phyloP scores from a whole-genome alignment of 2,329 filamentous ascomycete species.

The Esteya vermicola region DNA sequence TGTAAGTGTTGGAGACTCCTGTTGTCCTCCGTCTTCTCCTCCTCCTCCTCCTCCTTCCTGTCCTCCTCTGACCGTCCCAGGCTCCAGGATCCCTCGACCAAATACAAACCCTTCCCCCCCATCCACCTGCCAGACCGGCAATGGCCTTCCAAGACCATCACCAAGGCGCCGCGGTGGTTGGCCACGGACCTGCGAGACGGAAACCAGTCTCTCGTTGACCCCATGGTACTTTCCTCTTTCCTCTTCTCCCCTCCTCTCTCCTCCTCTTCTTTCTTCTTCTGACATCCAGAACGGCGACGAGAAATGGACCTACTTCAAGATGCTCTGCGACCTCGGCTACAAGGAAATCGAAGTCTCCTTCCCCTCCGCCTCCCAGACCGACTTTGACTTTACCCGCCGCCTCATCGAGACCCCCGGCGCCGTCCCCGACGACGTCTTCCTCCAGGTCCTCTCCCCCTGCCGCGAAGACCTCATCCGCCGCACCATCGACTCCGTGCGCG shows the following conservation, averaged over 20 bases:
- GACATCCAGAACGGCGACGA: slow-evolving; percentile 66
- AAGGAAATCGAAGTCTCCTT: slow-evolving; percentile 98
- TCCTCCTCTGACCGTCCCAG: too few species aligned
- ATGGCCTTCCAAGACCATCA: slow-evolving; percentile 74
- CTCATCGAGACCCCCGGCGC: slow-evolving; percentile 73
- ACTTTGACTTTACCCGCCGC: slow-evolving; percentile 87
- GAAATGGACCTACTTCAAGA: slow-evolving; percentile 91
- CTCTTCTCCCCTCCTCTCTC: too few species aligned
- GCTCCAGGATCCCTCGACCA: slow-evolving; percentile 64
- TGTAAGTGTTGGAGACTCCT: background rate
- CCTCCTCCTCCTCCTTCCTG: background rate
- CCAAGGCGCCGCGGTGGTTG: slow-evolving; percentile 82
- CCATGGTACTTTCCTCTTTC: too few species aligned
- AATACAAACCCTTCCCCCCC: slow-evolving; percentile 59
- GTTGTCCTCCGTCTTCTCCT: background rate
- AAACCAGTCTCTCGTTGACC: slow-evolving; percentile 84
- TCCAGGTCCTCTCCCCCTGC: slow-evolving; percentile 87
- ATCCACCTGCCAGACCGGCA: slow-evolving; percentile 54
- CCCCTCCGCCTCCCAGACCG: slow-evolving; percentile 84
- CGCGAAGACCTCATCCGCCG: slow-evolving; percentile 79
- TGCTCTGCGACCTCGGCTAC: slow-evolving; percentile 83
- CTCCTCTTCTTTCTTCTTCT: slow-evolving; percentile 16
- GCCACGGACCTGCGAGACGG: slow-evolving; percentile 81
- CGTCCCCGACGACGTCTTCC: slow-evolving; percentile 76
- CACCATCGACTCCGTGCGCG: slow-evolving; percentile 78